Percentiles rank a stretch among this genome's conserved stretches.
These are phyloP conservation scores for Hemileccinum rubropunctum DNA, from an alignment of 768 basidiomycete species.

Conservation along the genomic window DNA sequence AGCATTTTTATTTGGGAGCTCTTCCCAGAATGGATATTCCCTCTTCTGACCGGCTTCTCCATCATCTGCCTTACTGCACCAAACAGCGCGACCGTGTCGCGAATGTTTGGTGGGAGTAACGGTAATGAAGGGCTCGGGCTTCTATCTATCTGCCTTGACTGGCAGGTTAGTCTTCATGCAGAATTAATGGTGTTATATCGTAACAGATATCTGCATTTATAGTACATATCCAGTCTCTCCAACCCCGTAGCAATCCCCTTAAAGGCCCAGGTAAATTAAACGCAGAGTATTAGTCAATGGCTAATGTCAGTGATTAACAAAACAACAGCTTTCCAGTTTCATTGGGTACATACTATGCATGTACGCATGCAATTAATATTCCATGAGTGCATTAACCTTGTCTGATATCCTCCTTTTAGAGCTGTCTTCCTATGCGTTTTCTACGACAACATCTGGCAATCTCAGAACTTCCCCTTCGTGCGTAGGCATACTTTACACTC, in stretches of 20 bases:
- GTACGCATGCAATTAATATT: slow-evolving; percentile 27
- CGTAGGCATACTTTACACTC: slow-evolving; percentile 15
- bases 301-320: background rate
- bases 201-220: background rate
- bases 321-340: slow-evolving; percentile 39
- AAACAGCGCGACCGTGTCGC: slow-evolving; percentile 47
- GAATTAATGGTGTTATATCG: background rate
- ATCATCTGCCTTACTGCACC: slow-evolving; percentile 58
- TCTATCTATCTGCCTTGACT: slow-evolving; percentile 59
- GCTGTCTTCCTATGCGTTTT: slow-evolving; percentile 36
- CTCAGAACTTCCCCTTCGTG: slow-evolving; percentile 59
- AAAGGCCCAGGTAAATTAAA: slow-evolving; percentile 39
- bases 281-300: background rate
- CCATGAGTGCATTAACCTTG: background rate
- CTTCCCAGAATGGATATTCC: slow-evolving; percentile 42
- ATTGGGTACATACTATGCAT: slow-evolving; percentile 51
- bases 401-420: slow-evolving; percentile 13
- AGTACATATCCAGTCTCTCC: slow-evolving; percentile 24
- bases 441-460: slow-evolving; percentile 54
- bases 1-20: slow-evolving; percentile 34
- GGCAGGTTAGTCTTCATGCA: slow-evolving; percentile 44
- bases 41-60: slow-evolving; percentile 58
- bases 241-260: slow-evolving; percentile 57
- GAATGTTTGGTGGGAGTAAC: slow-evolving; percentile 59
- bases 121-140: slow-evolving; percentile 63